Evolutionary conservation across 106 monocot species (phyloP), one percentile per base, ranked within the genome.

Genomic region (Dendrobium officinale): DNA sequence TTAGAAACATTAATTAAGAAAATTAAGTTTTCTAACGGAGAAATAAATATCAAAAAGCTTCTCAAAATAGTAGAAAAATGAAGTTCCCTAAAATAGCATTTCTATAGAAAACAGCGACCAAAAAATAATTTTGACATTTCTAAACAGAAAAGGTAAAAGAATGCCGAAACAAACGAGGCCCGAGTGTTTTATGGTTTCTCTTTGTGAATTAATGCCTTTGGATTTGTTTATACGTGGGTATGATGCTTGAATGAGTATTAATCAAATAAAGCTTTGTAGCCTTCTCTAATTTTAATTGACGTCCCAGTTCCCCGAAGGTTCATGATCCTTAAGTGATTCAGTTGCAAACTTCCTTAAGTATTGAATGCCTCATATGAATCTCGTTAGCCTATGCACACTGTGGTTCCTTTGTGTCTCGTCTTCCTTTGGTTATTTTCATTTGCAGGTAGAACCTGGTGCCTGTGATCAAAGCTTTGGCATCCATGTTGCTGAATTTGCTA

Each of bases 401-500:
- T 56, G 66, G 66, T 26, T 66, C 8, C 26, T 1, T 26, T 9
- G 22, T 66, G 6, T 66, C 6, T 67, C 27, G 26, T 67, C 9
- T 6, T 67, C 11, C 67, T 67, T 67, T 67, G 27, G 29, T 67
- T 83, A 43, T 79, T 2, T 77, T 76, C 22, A 9, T 79, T 58
- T 64, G 55, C 80, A 98, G 98, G 95, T 98, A 83, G 95, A 91
- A 66, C 91, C 87, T 26, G 98, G 98, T 68, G 91, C 95, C 43
- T 98, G 98, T 80, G 98, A 98, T 90, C 98, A 98, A 87, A 98
- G 98, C 84, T 98, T 98, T 87, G 98, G 98, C 75, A 98, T 98
- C 80, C 98, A 98, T 85, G 98, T 98, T 64, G 98, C 98, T 76
- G 95, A 98, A 82, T 91, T 92, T 86, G 94, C 98, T 47, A 98